Conservation (phyloP, 225 moss, liverwort and hornwort genomes). For the Climacium dendroides region DNA sequence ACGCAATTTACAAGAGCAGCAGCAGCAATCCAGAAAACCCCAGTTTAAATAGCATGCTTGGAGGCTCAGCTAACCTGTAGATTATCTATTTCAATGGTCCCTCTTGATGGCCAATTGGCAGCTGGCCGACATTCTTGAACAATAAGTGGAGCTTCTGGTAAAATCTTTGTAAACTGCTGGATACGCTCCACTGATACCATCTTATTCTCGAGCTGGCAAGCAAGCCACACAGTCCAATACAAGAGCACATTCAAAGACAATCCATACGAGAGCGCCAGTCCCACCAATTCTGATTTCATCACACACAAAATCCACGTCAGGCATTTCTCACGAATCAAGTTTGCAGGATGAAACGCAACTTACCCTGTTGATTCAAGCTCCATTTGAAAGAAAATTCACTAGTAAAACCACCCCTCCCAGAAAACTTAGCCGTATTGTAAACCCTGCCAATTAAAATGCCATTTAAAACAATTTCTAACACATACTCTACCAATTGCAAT, state of each 20-base stretch:
- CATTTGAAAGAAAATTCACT: neutral
- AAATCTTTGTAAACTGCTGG: constrained; percentile 38
- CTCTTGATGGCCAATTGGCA: constrained; percentile 37
- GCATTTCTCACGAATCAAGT: neutral
- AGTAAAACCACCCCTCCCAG: neutral
- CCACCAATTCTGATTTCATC: constrained; percentile 40
- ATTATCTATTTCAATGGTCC: constrained; percentile 30
- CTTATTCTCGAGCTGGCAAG: constrained; percentile 55
- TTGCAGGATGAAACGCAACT: neutral
- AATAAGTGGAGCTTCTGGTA: constrained; percentile 30
- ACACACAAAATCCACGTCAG: neutral
- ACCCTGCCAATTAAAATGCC: neutral
- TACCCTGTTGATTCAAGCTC: neutral
- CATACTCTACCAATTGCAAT: neutral
- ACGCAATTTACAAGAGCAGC: neutral
- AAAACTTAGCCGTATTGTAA: neutral
- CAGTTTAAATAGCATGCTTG: neutral
- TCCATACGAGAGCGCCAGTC: constrained; percentile 53
- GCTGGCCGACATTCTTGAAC: constrained; percentile 27
- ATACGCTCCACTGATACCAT: constrained; percentile 60
- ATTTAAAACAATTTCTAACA: neutral
- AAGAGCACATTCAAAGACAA: constrained; percentile 33
- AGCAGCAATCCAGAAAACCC: neutral
- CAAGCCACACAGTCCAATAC: constrained; percentile 39
- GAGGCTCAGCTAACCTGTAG: constrained; percentile 25